A percentile compares a stretch with the other conserved stretches of the same genome.
phyloP scores from a whole-genome alignment of 805 yeast species.

The Yarrowia divulgata region DNA sequence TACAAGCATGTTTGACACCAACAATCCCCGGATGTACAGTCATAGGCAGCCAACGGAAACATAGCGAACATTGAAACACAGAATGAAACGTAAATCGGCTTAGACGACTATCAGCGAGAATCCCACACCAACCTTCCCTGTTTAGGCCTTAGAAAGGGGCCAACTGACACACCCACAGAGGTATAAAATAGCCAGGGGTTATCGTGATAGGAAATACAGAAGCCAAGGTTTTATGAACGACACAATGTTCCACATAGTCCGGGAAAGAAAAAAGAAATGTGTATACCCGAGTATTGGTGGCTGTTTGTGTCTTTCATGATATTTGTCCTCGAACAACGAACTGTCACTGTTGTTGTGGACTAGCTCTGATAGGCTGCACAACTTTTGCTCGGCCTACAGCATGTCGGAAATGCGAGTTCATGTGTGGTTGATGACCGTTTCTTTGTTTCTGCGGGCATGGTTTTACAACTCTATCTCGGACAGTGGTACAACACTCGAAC shows the following conservation, averaged over 20 bases:
- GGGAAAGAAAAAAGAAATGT: too few species aligned
- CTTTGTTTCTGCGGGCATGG: neutral
- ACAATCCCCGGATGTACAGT: too few species aligned
- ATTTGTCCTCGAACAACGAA: too few species aligned
- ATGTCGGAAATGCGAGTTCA: constrained; percentile 3
- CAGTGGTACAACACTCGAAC: too few species aligned
- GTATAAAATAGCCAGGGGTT: neutral
- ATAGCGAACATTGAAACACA: neutral
- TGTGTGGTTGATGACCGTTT: constrained; percentile 8
- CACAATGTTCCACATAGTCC: too few species aligned
- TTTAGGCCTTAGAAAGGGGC: neutral
- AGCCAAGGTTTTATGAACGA: neutral
- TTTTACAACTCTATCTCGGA: neutral
- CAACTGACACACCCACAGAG: neutral
- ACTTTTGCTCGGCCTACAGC: too few species aligned
- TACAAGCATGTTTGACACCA: too few species aligned
- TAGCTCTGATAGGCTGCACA: too few species aligned
- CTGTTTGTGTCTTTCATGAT: too few species aligned
- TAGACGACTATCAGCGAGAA: too few species aligned
- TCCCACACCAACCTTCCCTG: neutral
- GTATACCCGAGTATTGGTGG: neutral
- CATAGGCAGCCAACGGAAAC: neutral
- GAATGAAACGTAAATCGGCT: neutral
- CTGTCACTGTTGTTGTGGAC: too few species aligned
- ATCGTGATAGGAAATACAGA: constrained; percentile 1